phyloP scores from a whole-genome alignment of 2,329 filamentous ascomycete species.

The Trichophyton simii region DNA sequence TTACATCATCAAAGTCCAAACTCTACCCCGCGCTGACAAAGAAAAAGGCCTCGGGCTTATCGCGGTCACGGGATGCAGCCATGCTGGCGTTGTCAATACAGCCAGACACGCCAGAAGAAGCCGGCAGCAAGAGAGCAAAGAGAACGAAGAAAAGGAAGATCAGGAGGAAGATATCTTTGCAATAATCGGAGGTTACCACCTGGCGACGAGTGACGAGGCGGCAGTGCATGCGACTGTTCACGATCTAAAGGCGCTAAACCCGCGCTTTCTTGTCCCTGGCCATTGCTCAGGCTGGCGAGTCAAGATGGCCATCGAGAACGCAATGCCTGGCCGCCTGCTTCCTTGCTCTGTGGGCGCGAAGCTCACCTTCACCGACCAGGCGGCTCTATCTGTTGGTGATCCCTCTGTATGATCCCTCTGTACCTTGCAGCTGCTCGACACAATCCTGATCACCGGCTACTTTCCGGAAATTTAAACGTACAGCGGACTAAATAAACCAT shows the following conservation, averaged over 20 bases:
- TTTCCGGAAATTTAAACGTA: neutral
- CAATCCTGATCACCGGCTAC: neutral
- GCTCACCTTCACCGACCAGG: neutral
- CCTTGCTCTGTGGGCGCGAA: conserved; percentile 41
- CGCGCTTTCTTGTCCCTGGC: conserved; percentile 41
- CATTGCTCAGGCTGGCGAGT: conserved; percentile 47
- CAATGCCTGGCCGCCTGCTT: conserved; percentile 39
- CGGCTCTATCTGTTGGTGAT: neutral
- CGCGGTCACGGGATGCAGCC: conserved; percentile 45
- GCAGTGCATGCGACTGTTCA: conserved; percentile 35
- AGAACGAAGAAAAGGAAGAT: conserved; percentile 26
- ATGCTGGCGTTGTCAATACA: conserved; percentile 44
- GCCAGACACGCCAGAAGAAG: conserved; percentile 31
- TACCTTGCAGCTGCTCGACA: neutral
- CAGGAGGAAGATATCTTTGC: conserved; percentile 35
- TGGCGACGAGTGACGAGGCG: conserved; percentile 35
- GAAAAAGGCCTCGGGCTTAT: conserved; percentile 38
- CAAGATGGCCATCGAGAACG: conserved; percentile 41
- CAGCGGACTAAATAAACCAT: too few relatives aligned
- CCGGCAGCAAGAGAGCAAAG: conserved; percentile 22
- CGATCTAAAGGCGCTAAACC: conserved; percentile 38
- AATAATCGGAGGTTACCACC: conserved; percentile 43
- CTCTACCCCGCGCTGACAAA: neutral
- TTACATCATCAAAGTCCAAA: neutral
- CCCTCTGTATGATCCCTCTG: neutral